These are phyloP conservation scores for Rosa hybrid DNA, from an alignment of 331 rosid genomes.

Conservation along the genomic window DNA sequence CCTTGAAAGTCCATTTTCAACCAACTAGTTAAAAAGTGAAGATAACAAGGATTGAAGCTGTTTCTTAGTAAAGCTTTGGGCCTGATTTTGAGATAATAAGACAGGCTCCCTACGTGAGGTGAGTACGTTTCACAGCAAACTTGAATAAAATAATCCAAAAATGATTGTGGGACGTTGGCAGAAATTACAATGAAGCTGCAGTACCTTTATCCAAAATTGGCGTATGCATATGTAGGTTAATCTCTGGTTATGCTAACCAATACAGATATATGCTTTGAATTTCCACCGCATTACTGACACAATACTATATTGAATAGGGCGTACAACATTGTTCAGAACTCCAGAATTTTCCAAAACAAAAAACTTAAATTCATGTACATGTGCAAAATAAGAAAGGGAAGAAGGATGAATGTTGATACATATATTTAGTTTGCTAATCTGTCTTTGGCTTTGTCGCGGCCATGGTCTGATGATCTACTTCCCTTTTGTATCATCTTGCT, in stretches of 20 bases:
- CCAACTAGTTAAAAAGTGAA: too few species aligned
- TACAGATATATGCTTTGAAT: background rate
- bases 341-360: background rate
- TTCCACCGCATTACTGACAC: background rate
- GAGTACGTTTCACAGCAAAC: background rate
- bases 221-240: background rate
- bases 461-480: conserved; percentile 56
- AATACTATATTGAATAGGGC: background rate
- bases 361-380: background rate
- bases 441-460: conserved; percentile 57
- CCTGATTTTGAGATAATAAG: background rate
- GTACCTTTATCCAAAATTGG: background rate
- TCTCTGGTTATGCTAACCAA: background rate
- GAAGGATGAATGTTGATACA: background rate
- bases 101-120: background rate
- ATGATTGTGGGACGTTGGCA: background rate
- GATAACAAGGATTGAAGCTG: background rate
- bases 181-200: background rate
- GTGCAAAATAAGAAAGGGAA: background rate
- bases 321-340: background rate
- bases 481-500: conserved; percentile 45
- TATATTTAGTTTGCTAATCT: conserved; percentile 22
- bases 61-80: background rate
- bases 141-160: background rate
- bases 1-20: too few species aligned